Percentiles rank a stretch among this genome's conserved stretches.
These are phyloP conservation scores for Funneliformis geosporum DNA, from an alignment of 192 early-diverging fungal species.

Conservation along the genomic window DNA sequence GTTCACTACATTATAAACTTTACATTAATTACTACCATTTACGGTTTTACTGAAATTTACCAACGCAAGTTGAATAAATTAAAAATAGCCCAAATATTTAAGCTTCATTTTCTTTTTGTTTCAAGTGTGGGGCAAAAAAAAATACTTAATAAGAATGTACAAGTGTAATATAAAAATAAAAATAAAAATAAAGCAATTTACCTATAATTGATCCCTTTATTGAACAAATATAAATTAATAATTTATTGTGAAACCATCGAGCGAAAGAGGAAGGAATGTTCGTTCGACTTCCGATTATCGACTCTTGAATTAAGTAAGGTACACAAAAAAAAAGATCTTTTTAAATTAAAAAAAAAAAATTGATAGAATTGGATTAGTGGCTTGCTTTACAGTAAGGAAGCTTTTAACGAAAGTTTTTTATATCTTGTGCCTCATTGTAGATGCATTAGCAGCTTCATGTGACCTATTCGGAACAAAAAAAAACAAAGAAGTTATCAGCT, in stretches of 20 bases:
- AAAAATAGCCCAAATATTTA: neutral
- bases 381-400: too few species aligned
- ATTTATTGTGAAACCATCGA: neutral
- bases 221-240: neutral
- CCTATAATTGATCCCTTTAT: neutral
- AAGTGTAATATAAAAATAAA: too few species aligned
- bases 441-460: neutral
- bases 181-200: neutral
- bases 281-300: neutral
- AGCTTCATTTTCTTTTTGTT: neutral
- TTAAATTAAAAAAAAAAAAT: too few species aligned
- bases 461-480: neutral
- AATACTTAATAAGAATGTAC: too few species aligned
- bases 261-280: neutral
- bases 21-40: conserved; percentile 11
- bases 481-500: conserved; percentile 4
- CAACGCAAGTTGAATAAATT: neutral
- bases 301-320: neutral
- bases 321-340: too few species aligned
- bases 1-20: conserved; percentile 7
- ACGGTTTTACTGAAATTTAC: conserved; percentile 5
- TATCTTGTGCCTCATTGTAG: too few species aligned
- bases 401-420: too few species aligned
- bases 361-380: too few species aligned
- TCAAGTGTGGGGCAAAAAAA: neutral